Base-by-base conservation (phyloP, 1,284 basidiomycete species). In the Apiotrichum mycotoxinovorans region DNA sequence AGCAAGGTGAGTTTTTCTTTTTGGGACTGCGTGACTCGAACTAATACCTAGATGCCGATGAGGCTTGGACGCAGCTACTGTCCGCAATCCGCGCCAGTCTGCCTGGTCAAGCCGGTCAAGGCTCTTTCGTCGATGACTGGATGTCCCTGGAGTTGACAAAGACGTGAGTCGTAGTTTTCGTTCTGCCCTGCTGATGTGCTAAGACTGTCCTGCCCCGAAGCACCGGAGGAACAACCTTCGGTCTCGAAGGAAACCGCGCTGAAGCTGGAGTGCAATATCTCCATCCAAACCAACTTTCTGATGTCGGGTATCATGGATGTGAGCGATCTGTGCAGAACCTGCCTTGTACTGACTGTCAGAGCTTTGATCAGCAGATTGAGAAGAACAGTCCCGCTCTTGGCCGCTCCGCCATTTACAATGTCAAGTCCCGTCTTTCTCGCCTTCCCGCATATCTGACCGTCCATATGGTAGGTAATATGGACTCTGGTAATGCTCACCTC, bases 241-340 rank as follows among this genome's bases (percentile, higher is more conserved):
- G 73, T 85, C 2, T 78, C 82, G 0, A 80, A 75, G 8, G 94
- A 98, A 68, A 84, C 83, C 30, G 87, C 92, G 33, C 82, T 91
- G 49, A 95, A 98, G 75, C 79, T 98, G 30, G 89, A 92, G 66
- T 98, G 95, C 74, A 96, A 96, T 76, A 99, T 98, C 69, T 84
- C 83, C 8, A 80, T 80, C 50, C 81, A 81, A 22, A 97, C 94
- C 18, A 97, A 96, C 76, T 96, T 88, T 72, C 87, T 98, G 85
- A 80, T 87, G 45, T 83, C 83, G 18, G 95, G 95, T 2, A 91
- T 98, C 65, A 80, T 83, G 77, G 89, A 89, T 63, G 91, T 89
- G 61, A 62, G 85, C 80, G 9, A 9, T 30, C 5, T 10, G 20
- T 2, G 9, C 8, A 12, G 20, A 8, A 14, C 1, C 18, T 7